Conservation (phyloP, 805 yeast species). For the Debaryomyces maramus region DNA sequence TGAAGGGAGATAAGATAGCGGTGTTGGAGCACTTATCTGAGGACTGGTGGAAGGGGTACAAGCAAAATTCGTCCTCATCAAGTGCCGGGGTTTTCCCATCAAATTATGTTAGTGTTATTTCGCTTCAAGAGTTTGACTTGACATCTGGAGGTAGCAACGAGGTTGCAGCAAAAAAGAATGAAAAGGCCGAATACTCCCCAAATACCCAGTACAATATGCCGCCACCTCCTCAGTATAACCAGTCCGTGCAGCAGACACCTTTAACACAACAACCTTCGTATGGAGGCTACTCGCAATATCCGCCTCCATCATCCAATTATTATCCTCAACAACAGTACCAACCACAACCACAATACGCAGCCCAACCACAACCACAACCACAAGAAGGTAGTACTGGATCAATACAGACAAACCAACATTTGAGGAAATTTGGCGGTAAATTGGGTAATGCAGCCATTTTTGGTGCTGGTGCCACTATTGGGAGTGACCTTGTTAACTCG, state of each 20-base stretch:
- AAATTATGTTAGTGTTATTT: constrained; percentile 63
- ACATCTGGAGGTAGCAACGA: constrained; percentile 10
- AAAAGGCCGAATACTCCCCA: constrained; percentile 17
- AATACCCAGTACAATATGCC: constrained; percentile 19
- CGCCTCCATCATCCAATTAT: constrained; percentile 51
- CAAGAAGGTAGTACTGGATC: constrained; percentile 18
- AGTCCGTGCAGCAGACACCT: constrained; percentile 11
- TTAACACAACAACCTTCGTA: constrained; percentile 29
- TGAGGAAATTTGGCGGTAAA: constrained; percentile 73
- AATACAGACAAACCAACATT: constrained; percentile 18
- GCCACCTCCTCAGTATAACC: constrained; percentile 11
- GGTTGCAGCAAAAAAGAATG: constrained; percentile 14
- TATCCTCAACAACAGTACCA: constrained; percentile 37
- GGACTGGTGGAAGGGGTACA: constrained; percentile 90
- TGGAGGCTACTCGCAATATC: constrained; percentile 45
- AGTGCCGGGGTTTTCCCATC: constrained; percentile 84
- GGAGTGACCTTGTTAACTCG: constrained; percentile 75
- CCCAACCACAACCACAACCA: constrained; percentile 22
- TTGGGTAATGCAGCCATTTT: constrained; percentile 91
- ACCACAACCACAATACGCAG: constrained; percentile 25
- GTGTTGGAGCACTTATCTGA: constrained; percentile 71
- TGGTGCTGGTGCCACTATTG: constrained; percentile 96
- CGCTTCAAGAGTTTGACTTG: constrained; percentile 30
- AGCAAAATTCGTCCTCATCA: constrained; percentile 35
- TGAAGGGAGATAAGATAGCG: constrained; percentile 65